Conservation (phyloP, 495 filamentous ascomycete species). For the Trichoderma reesei region DNA sequence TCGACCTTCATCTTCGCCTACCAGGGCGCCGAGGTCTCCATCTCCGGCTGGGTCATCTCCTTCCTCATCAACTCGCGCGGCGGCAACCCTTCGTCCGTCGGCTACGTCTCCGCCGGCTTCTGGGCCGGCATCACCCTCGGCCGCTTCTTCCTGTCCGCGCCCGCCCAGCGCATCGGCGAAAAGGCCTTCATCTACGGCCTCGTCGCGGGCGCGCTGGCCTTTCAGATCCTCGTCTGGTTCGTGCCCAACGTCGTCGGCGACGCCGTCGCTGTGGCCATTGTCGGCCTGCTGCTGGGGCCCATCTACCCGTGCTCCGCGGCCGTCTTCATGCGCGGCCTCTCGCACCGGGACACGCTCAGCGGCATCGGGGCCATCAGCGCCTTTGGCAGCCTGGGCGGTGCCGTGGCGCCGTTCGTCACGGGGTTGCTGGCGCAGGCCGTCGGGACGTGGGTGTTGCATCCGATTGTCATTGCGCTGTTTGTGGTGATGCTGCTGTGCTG, state of each 20-base stretch:
- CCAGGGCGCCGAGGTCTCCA: conserved; percentile 67
- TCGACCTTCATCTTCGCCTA: conserved; percentile 75
- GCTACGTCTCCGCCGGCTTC: conserved; percentile 76
- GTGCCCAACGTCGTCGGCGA: conserved; percentile 63
- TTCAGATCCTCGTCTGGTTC: conserved; percentile 66
- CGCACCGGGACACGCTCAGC: conserved; percentile 52
- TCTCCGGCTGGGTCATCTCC: conserved; percentile 75
- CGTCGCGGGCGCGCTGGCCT: conserved; percentile 46
- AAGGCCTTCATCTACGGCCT: conserved; percentile 53
- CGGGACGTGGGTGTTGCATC: conserved; percentile 69
- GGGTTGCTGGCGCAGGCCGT: conserved; percentile 58
- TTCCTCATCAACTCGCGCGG: conserved; percentile 62
- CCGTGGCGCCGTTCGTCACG: conserved; percentile 64
- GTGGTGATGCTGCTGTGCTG: conserved; percentile 60
- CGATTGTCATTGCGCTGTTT: conserved; percentile 57
- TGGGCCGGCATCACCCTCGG: conserved; percentile 74
- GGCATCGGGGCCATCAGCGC: conserved; percentile 60
- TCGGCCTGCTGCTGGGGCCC: conserved; percentile 70
- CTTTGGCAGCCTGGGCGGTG: conserved; percentile 66
- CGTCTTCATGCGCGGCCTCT: conserved; percentile 54
- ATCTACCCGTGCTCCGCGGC: conserved; percentile 63
- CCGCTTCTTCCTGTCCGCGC: conserved; percentile 54
- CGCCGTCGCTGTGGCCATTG: conserved; percentile 57
- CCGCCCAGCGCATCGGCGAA: conserved; percentile 58
- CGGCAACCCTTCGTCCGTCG: conserved; percentile 55